phyloP scores from a whole-genome alignment of 2,329 filamentous ascomycete genomes.

The Westerdykella sp. region DNA sequence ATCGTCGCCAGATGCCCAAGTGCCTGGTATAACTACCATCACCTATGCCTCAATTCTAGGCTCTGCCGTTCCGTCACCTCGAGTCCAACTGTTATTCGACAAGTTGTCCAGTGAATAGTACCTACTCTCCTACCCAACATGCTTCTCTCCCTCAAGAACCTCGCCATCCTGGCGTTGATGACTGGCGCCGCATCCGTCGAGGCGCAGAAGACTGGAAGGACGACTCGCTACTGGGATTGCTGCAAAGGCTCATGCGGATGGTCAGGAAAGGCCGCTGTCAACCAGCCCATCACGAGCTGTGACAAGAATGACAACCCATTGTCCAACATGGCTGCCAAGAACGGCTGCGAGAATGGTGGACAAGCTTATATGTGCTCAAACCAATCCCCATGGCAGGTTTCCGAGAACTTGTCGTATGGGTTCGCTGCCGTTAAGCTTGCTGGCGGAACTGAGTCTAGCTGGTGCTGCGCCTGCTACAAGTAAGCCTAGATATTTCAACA shows the following conservation, averaged over 20 bases:
- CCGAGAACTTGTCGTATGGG: conserved; percentile 54
- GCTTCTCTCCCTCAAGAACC: conserved; percentile 25
- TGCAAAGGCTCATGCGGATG: conserved; percentile 63
- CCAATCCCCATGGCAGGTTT: conserved; percentile 58
- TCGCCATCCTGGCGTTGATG: conserved; percentile 22
- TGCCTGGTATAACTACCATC: conserved; percentile 3
- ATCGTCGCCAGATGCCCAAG: conserved; percentile 1
- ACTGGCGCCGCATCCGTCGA: conserved; percentile 22
- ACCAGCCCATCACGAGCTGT: conserved; percentile 50
- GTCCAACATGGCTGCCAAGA: conserved; percentile 44
- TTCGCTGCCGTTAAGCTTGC: conserved; percentile 57
- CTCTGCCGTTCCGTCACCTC: too few species aligned
- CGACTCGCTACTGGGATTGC: conserved; percentile 51
- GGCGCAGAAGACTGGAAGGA: conserved; percentile 27
- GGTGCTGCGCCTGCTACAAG: conserved; percentile 63
- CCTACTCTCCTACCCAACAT: conserved; percentile 3
- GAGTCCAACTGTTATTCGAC: too few species aligned
- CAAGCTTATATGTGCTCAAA: conserved; percentile 53
- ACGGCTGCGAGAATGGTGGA: conserved; percentile 52
- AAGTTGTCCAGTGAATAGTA: too few species aligned
- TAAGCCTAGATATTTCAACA: conserved; percentile 7
- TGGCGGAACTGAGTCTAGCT: conserved; percentile 49
- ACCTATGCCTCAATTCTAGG: background rate
- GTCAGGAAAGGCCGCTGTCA: conserved; percentile 52
- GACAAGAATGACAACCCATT: conserved; percentile 52